phyloP scores from a whole-genome alignment of 2,329 filamentous ascomycete genomes.

The Tolypocladium album region DNA sequence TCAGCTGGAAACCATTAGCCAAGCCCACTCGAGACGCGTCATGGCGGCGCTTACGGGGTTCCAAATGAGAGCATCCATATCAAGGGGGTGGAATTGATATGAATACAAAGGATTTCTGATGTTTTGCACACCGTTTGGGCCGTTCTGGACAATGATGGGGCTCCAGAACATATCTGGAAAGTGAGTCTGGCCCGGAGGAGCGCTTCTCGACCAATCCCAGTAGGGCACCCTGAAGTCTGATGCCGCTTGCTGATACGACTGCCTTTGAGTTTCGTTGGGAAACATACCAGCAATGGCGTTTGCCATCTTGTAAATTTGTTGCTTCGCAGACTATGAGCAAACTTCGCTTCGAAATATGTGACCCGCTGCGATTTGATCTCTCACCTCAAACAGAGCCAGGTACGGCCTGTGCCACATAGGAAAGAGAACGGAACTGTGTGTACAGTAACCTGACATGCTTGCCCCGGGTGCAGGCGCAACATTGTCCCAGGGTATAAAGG shows the following conservation, averaged over 20 bases:
- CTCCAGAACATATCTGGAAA: constrained; percentile 35
- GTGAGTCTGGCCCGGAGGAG: constrained; percentile 36
- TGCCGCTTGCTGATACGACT: constrained; percentile 40
- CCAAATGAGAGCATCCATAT: constrained; percentile 45
- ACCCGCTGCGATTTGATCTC: neutral
- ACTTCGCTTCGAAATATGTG: too few species aligned
- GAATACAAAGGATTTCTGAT: constrained; percentile 54
- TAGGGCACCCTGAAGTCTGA: constrained; percentile 44
- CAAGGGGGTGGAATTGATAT: constrained; percentile 50
- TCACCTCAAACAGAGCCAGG: constrained; percentile 49
- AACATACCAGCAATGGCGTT: constrained; percentile 36
- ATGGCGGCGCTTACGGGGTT: constrained; percentile 38
- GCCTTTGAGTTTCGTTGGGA: constrained; percentile 32
- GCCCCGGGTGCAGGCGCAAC: constrained; percentile 40
- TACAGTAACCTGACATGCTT: constrained; percentile 59
- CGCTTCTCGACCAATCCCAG: constrained; percentile 46
- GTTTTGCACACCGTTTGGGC: constrained; percentile 41
- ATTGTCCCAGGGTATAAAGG: constrained; percentile 44
- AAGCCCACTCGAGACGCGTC: constrained; percentile 2
- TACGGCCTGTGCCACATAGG: constrained; percentile 79
- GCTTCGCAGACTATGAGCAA: constrained; percentile 15
- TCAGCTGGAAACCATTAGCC: constrained; percentile 31
- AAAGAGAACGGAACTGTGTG: constrained; percentile 66
- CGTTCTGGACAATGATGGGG: constrained; percentile 38
- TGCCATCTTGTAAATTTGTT: constrained; percentile 24